phyloP scores from a whole-genome alignment of 1,139 yeast genomes.

The Candida buenavistaensis region DNA sequence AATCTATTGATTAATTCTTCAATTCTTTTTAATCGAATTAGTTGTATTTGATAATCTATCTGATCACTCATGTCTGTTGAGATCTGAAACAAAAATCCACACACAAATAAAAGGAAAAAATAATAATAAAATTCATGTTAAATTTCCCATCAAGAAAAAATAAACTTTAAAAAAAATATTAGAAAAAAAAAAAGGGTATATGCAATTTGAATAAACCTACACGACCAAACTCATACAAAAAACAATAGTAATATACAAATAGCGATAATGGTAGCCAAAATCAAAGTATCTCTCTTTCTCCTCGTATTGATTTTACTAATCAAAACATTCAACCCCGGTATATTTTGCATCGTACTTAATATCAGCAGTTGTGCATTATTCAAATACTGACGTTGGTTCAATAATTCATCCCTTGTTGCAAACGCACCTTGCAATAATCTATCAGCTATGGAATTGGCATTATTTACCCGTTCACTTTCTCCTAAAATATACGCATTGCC shows the following conservation, averaged over 20 bases:
- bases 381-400: conserved; percentile 67
- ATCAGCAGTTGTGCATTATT: conserved; percentile 66
- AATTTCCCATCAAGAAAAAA: conserved; percentile 6
- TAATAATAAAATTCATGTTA: conserved; percentile 4
- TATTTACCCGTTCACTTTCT: conserved; percentile 73
- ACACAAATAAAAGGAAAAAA: too few relatives aligned
- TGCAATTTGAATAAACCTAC: too few relatives aligned
- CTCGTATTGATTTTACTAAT: conserved; percentile 83
- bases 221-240: conserved; percentile 28
- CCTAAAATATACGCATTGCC: conserved; percentile 70
- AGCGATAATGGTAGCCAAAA: conserved; percentile 75
- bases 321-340: conserved; percentile 83
- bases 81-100: too few relatives aligned
- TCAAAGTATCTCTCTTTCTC: conserved; percentile 82
- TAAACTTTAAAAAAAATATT: too few relatives aligned
- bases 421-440: conserved; percentile 78
- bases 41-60: conserved; percentile 30
- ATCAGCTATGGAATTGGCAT: conserved; percentile 76
- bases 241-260: conserved; percentile 70
- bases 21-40: conserved; percentile 62
- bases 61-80: conserved; percentile 16
- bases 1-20: conserved; percentile 59
- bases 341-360: conserved; percentile 56
- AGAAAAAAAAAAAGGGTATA: conserved; percentile 1
- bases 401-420: conserved; percentile 83